Conservation (phyloP, 1,284 basidiomycete species). For the Fomitopsis pinicola region DNA sequence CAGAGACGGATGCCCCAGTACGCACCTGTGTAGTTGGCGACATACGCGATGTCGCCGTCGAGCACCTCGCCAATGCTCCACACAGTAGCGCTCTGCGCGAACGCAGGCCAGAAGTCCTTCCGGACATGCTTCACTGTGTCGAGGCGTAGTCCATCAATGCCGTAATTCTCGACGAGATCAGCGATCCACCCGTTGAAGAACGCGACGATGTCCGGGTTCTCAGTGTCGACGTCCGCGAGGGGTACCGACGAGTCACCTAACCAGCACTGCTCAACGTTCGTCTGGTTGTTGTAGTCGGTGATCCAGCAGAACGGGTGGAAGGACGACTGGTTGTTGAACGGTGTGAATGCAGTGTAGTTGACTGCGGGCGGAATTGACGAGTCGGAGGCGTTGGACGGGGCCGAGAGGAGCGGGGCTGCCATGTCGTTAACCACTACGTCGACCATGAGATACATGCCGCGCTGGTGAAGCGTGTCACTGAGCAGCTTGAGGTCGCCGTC, state of each 20-base stretch:
- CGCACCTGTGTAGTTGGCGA: slow-evolving; percentile 21
- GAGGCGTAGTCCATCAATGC: slow-evolving; percentile 71
- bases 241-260: slow-evolving; percentile 65
- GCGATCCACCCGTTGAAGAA: slow-evolving; percentile 63
- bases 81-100: slow-evolving; percentile 67
- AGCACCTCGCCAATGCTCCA: slow-evolving; percentile 86
- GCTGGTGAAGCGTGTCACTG: slow-evolving; percentile 57
- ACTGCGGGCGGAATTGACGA: slow-evolving; percentile 42
- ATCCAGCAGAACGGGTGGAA: slow-evolving; percentile 69
- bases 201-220: slow-evolving; percentile 51
- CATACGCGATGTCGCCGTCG: slow-evolving; percentile 50
- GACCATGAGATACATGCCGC: slow-evolving; percentile 78
- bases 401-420: slow-evolving; percentile 34
- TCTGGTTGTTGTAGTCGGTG: slow-evolving; percentile 43
- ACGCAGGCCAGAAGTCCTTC: slow-evolving; percentile 63
- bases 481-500: slow-evolving; percentile 67
- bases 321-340: slow-evolving; percentile 52
- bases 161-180: slow-evolving; percentile 56
- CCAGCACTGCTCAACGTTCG: slow-evolving; percentile 72
- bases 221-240: slow-evolving; percentile 72
- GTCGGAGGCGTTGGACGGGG: not conserved
- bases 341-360: slow-evolving; percentile 51
- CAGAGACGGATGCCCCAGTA: not conserved
- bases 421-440: slow-evolving; percentile 78
- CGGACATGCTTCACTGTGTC: slow-evolving; percentile 66